Evolutionary conservation across 2,329 filamentous ascomycete genomes (phyloP), one percentile per base, ranked within the genome.

Genomic region (Sarocladium kiliense): DNA sequence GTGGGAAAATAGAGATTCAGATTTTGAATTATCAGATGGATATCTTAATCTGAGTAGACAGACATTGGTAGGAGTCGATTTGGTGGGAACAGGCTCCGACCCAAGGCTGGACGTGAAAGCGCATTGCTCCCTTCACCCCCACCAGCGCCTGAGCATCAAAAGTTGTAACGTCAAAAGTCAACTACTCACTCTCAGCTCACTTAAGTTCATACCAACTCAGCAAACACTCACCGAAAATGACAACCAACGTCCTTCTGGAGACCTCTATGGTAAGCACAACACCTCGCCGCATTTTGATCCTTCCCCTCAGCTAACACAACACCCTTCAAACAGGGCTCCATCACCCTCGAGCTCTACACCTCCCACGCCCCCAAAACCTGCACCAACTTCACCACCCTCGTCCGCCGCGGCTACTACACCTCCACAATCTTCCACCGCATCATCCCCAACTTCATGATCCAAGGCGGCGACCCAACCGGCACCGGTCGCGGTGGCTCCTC

Each of bases 391-490:
- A 70, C 80, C 25, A 89, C 88, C 3, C 89, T 97, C 54, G 84
- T 86, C 19, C 76, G 81, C 59, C 82, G 91, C 63, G 89, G 89
- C 63, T 97, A 97, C 82, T 99, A 96, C 81, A 84, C 94, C 75
- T 77, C 74, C 68, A 84, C 89, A 57, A 75, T 92, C 66, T 93
- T 97, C 80, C 94, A 97, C 77, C 91, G 94, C 69, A 86, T 97
- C 64, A 97, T 99, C 66, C 86, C 90, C 54, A 85, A 90, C 73
- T 99, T 99, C 78, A 97, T 99, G 93, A 80, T 96, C 56, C 93
- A 97, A 75, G 89, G 88, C 59, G 92, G 93, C 57, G 94, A 99
- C 71, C 93, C 93, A 1, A 96, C 93, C 0, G 93, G 92, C 58
- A 97, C 91, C 1, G 94, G 94, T 54, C 85, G 91, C 57, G 94